A percentile compares a stretch with the other conserved stretches of the same genome.
These are phyloP conservation scores for Podaxis pistillaris DNA, from an alignment of 768 basidiomycete species.

Conservation along the genomic window DNA sequence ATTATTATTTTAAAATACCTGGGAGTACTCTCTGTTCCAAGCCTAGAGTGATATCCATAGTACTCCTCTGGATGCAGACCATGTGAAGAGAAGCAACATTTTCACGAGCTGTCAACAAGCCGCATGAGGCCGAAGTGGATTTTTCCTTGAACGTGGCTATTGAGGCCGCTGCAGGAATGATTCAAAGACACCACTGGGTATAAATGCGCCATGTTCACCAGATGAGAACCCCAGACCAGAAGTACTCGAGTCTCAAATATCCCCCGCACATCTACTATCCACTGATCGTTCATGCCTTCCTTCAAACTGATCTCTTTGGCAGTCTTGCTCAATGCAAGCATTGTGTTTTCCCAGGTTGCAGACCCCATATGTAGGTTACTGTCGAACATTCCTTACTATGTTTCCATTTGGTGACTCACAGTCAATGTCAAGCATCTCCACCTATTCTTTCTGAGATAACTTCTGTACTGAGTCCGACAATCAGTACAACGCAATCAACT, in stretches of 20 bases:
- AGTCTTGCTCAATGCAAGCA: background rate
- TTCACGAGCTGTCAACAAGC: background rate
- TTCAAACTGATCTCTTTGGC: slow-evolving; percentile 1
- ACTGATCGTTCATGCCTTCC: background rate
- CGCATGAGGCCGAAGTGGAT: background rate
- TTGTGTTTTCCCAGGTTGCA: background rate
- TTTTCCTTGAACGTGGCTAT: background rate
- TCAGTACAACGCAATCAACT: no score
- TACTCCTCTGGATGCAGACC: background rate
- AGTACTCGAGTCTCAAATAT: background rate
- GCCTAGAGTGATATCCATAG: background rate
- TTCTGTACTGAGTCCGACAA: no score
- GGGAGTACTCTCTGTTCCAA: background rate
- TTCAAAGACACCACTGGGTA: background rate
- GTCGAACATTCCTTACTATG: background rate
- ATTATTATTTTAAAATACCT: no score
- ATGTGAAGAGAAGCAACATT: background rate
- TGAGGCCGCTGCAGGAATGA: background rate
- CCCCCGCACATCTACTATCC: background rate
- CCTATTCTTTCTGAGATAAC: background rate
- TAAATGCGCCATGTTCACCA: background rate
- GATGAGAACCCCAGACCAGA: background rate
- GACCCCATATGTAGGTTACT: background rate
- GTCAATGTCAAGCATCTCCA: background rate
- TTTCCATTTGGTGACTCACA: background rate